A percentile compares a stretch with the other conserved stretches of the same genome.
These are phyloP conservation scores for Ogataea ramenticola DNA, from an alignment of 805 yeast genomes.

Conservation along the genomic window DNA sequence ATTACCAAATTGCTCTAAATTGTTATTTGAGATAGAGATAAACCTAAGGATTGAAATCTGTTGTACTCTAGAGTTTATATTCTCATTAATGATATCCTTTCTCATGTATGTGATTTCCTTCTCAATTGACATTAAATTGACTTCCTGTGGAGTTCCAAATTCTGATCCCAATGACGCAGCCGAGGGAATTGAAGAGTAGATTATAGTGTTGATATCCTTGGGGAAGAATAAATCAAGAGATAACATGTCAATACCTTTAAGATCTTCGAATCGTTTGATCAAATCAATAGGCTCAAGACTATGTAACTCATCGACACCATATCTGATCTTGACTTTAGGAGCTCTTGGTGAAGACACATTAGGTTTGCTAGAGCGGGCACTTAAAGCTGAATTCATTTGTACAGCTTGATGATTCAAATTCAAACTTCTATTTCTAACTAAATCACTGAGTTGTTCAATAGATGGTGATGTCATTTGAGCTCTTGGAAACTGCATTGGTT, in stretches of 20 bases:
- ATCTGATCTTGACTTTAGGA: no score
- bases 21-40: conserved; percentile 27
- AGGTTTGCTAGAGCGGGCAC: no score
- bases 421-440: neutral
- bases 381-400: no score
- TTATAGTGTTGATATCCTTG: neutral
- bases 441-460: neutral
- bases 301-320: conserved; percentile 5
- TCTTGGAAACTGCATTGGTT: neutral
- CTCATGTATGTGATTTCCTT: conserved; percentile 14
- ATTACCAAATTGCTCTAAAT: conserved; percentile 23
- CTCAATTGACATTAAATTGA: conserved; percentile 11
- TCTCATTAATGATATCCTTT: conserved; percentile 9
- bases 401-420: neutral
- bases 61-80: conserved; percentile 3
- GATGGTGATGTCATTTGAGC: neutral
- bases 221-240: conserved; percentile 16
- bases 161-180: neutral
- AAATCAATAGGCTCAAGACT: conserved; percentile 11
- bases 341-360: neutral
- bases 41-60: conserved; percentile 24
- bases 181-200: no score
- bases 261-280: conserved; percentile 7
- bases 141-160: neutral
- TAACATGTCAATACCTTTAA: conserved; percentile 10